These are phyloP conservation scores for Ophiosphaerella korrae DNA, from an alignment of 2,329 filamentous ascomycete genomes.

Conservation along the genomic window DNA sequence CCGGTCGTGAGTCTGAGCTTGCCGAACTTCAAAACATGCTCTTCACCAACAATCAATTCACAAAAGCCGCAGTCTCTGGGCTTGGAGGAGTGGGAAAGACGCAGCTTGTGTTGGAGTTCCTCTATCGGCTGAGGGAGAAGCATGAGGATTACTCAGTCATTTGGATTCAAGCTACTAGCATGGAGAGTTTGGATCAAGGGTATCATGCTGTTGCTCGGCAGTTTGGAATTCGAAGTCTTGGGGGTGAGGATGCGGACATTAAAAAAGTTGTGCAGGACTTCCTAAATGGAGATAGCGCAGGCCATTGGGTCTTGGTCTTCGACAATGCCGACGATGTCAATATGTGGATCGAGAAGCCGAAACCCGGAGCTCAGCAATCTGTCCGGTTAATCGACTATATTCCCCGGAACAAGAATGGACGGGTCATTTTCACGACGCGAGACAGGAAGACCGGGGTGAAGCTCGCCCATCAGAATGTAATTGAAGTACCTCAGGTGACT, in stretches of 20 bases:
- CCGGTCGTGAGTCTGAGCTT: constrained; percentile 7
- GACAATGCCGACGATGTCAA: constrained; percentile 51
- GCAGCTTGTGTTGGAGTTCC: constrained; percentile 29
- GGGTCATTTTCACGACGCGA: constrained; percentile 35
- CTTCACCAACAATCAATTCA: constrained; percentile 12
- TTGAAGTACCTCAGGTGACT: constrained; percentile 14
- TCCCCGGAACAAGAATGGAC: constrained; percentile 32
- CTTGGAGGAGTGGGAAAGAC: constrained; percentile 25
- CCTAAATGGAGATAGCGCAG: background rate
- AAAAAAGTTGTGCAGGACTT: background rate
- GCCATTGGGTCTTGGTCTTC: constrained; percentile 50
- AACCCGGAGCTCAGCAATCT: no score
- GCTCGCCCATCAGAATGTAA: constrained; percentile 7
- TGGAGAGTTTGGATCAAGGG: constrained; percentile 15
- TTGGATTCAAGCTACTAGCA: constrained; percentile 19
- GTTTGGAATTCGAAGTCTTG: background rate
- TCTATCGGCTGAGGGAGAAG: constrained; percentile 21
- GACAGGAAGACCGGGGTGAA: constrained; percentile 3
- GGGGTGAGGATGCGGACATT: background rate
- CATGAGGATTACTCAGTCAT: constrained; percentile 14
- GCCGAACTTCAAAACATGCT: constrained; percentile 19
- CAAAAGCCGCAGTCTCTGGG: constrained; percentile 18
- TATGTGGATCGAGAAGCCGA: constrained; percentile 9
- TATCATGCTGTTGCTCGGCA: background rate
- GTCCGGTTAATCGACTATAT: constrained; percentile 28